phyloP scores from a whole-genome alignment of 371 early-diverging fungal genomes.

The Mortierella sp. region DNA sequence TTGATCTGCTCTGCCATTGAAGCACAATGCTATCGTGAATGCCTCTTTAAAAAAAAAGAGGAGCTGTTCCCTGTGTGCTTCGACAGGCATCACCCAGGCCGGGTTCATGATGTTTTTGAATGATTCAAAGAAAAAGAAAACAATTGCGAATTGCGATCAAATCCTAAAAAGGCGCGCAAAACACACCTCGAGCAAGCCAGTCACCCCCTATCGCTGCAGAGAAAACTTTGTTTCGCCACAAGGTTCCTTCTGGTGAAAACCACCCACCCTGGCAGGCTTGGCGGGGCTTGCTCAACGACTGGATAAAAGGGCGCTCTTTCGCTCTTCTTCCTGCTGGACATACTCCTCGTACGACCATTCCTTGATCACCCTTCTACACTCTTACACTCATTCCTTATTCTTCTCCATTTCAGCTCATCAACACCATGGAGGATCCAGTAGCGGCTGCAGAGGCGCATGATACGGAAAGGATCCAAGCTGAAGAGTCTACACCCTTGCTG shows the following conservation, averaged over 20 bases:
- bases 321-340: background rate
- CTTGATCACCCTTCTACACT: background rate
- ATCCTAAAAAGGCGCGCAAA: background rate
- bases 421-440: constrained; percentile 6
- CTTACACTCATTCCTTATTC: background rate
- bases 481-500: constrained; percentile 9
- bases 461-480: background rate
- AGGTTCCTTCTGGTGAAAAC: background rate
- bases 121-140: background rate
- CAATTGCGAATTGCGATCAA: background rate
- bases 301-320: background rate
- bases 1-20: constrained; percentile 7
- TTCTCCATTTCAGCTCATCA: background rate
- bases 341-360: no score
- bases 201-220: background rate
- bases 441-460: constrained; percentile 2
- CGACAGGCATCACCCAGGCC: constrained; percentile 8
- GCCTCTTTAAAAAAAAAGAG: no score
- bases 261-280: background rate
- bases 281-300: no score
- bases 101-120: background rate
- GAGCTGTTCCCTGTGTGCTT: background rate
- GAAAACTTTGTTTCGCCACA: background rate
- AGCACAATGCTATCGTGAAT: background rate
- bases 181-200: background rate